Conservation (phyloP, 768 basidiomycete genomes). For the Tremella yokohamensis region DNA sequence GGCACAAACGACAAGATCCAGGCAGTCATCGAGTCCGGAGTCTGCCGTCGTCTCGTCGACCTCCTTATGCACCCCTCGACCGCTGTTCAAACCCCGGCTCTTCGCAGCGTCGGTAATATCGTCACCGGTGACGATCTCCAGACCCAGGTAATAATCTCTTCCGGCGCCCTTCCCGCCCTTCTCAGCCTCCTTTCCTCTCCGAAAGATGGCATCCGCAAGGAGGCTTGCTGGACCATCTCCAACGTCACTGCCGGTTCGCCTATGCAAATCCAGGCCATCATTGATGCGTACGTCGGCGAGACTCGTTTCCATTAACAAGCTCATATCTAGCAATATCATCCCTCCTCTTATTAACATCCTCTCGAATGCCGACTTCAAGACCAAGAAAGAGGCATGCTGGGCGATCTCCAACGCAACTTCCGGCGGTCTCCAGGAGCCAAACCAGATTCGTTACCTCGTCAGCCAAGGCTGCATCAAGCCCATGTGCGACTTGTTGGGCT, state of each 20-base stretch:
- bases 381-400: conserved; percentile 99
- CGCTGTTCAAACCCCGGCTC: conserved; percentile 95
- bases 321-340: conserved; percentile 60
- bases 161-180: conserved; percentile 91
- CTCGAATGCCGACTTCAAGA: conserved; percentile 97
- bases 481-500: conserved; percentile 87
- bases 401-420: conserved; percentile 99
- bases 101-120: conserved; percentile 97
- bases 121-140: conserved; percentile 99
- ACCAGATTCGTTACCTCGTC: conserved; percentile 96
- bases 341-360: conserved; percentile 98
- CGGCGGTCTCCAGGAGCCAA: conserved; percentile 91
- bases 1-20: conserved; percentile 99
- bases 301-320: neutral
- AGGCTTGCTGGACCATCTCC: conserved; percentile 99
- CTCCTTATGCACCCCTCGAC: conserved; percentile 75
- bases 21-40: conserved; percentile 97
- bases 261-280: conserved; percentile 92
- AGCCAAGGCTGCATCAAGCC: conserved; percentile 98
- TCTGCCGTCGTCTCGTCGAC: conserved; percentile 94
- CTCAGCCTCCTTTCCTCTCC: conserved; percentile 89
- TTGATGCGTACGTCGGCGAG: conserved; percentile 75
- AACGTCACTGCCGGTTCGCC: conserved; percentile 97
- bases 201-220: conserved; percentile 98
- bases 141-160: conserved; percentile 97